Evolutionary conservation across 164 flowering plant species (phyloP), one percentile per base, ranked within the genome.

Genomic region (Berberis thunbergii): DNA sequence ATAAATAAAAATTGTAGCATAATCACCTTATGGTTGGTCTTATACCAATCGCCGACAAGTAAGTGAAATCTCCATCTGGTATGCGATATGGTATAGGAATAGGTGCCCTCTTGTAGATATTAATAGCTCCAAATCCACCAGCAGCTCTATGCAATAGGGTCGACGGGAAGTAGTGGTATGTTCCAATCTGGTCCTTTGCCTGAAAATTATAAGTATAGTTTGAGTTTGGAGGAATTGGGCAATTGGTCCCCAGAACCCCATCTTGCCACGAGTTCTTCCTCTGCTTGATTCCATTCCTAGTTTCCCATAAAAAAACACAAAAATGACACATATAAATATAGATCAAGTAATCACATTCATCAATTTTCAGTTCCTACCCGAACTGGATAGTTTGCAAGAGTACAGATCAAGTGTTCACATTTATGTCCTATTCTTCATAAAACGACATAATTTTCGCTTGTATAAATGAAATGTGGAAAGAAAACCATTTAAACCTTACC

Each of bases 241-340:
- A 91, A 44, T 85, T 91, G 43, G 97, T 91, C 43, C 97, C 96
- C 56, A 85, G 63, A 1, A 91, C 93, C 3, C 97, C 97, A 69
- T 91, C 97, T 76, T 84, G 91, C 97, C 97, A 91, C 12, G 54
- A 50, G 10, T 50, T 50, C 10, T 50, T 50, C 54, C 54, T 50
- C 10, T 56, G 59, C 42, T 56, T 26, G 38, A 26, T 56, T 7
- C 59, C 59, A 56, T 56, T 56, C 59, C 59, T 56, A 40, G 7
- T 2, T 56, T 4, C 42, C 59, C 8, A 2, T 13, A 56, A 50
- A 50, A 50, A 1, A n/a, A 50, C 26, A 26, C 26, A 26, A 26
- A 26, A 26, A 26, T 26, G 26, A 26, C 26, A 26, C 26, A 26
- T 26, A 26, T 26, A 50, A 4, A 0, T 8, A 46, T 4, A 46